Conservation (phyloP, 768 basidiomycete genomes). For the Collybiopsis luxurians region DNA sequence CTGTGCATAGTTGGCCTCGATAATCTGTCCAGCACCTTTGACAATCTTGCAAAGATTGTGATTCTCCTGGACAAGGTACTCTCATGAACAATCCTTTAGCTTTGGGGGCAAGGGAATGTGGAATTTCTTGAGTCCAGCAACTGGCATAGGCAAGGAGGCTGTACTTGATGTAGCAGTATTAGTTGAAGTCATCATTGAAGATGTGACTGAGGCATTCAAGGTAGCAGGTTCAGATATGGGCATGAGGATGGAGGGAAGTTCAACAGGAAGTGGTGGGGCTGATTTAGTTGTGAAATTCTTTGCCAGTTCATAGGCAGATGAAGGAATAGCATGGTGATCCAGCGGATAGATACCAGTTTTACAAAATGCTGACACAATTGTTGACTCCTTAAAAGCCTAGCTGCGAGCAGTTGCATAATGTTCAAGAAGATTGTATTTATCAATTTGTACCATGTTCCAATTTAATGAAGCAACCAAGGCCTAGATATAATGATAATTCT, state of each 20-base stretch:
- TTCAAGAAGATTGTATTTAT: conserved; percentile 14
- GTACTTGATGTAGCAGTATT: neutral
- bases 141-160: neutral
- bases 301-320: conserved; percentile 7
- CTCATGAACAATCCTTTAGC: neutral
- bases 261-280: conserved; percentile 2
- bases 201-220: neutral
- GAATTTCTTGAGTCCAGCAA: neutral
- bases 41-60: conserved; percentile 8
- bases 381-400: conserved; percentile 7
- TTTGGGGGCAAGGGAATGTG: neutral
- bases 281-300: conserved; percentile 8
- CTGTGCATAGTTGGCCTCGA: conserved; percentile 11
- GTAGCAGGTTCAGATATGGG: too few species aligned
- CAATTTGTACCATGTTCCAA: conserved; percentile 6
- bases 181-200: too few species aligned
- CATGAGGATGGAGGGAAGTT: conserved; percentile 1
- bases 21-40: neutral
- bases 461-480: neutral
- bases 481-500: neutral
- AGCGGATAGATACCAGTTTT: conserved; percentile 20
- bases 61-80: conserved; percentile 6
- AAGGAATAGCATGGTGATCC: conserved; percentile 10
- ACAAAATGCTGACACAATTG: conserved; percentile 15
- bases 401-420: conserved; percentile 12